Percentiles rank a stretch among this genome's conserved stretches.
These are phyloP conservation scores for Geotrichum armillariae DNA, from an alignment of 1,139 yeast species.

Conservation along the genomic window DNA sequence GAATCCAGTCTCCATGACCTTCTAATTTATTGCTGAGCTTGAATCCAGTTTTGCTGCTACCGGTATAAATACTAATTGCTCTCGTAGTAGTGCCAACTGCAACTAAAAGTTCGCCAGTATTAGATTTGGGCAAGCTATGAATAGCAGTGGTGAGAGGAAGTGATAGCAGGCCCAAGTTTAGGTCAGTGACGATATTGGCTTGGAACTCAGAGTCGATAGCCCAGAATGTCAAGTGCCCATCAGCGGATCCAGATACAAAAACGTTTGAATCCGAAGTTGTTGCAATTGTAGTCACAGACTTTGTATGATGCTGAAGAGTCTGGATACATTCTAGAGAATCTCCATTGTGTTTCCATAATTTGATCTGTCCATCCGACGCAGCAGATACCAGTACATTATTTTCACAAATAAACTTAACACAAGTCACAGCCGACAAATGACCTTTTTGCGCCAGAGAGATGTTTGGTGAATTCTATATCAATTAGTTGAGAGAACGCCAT, in stretches of 20 bases:
- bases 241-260: slow-evolving; percentile 26
- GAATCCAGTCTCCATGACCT: slow-evolving; percentile 96
- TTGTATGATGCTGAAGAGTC: slow-evolving; percentile 41
- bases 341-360: slow-evolving; percentile 54
- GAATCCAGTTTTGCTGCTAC: slow-evolving; percentile 33
- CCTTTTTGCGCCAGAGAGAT: slow-evolving; percentile 35
- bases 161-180: slow-evolving; percentile 44
- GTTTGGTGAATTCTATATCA: slow-evolving; percentile 22
- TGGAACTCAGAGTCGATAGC: slow-evolving; percentile 25
- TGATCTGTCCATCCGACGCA: slow-evolving; percentile 62
- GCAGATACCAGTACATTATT: slow-evolving; percentile 53
- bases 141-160: slow-evolving; percentile 63
- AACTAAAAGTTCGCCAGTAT: slow-evolving; percentile 42
- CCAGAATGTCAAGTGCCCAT: slow-evolving; percentile 27
- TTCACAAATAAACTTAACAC: slow-evolving; percentile 38
- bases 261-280: slow-evolving; percentile 32
- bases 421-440: slow-evolving; percentile 36
- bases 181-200: slow-evolving; percentile 23
- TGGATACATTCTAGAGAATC: slow-evolving; percentile 34
- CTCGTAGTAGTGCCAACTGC: slow-evolving; percentile 81
- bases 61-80: slow-evolving; percentile 51
- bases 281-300: slow-evolving; percentile 50
- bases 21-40: slow-evolving; percentile 54
- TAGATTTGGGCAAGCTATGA: slow-evolving; percentile 19
- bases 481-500: no score